A percentile compares a stretch with the other conserved stretches of the same genome.
Evolutionary conservation across 1,139 yeast species (phyloP).

Genomic region (Candida sp.): DNA sequence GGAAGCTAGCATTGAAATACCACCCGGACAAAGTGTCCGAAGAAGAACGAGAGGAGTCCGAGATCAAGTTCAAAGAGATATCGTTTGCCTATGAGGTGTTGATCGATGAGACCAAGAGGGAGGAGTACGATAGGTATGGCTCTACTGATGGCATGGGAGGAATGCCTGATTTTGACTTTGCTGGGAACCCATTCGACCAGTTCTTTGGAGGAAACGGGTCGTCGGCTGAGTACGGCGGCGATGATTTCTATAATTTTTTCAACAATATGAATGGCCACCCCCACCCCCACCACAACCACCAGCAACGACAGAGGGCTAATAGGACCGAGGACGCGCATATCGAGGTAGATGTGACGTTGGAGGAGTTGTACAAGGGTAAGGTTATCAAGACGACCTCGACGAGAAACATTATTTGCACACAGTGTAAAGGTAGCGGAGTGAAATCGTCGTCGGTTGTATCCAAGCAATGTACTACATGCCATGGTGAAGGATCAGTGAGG

Average conservation of each 20-base stretch:
- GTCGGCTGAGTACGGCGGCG: slow-evolving; percentile 51
- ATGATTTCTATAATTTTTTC: slow-evolving; percentile 79
- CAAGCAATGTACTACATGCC: slow-evolving; percentile 66
- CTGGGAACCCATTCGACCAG: slow-evolving; percentile 48
- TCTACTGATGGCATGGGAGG: slow-evolving; percentile 26
- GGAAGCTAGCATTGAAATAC: slow-evolving; percentile 69
- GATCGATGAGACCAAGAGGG: slow-evolving; percentile 62
- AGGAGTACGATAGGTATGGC: slow-evolving; percentile 63
- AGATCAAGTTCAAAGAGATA: slow-evolving; percentile 73
- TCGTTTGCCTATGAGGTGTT: slow-evolving; percentile 79
- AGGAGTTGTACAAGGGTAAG: slow-evolving; percentile 84
- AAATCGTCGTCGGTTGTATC: slow-evolving; percentile 57
- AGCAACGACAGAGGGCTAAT: slow-evolving; percentile 12
- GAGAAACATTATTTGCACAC: slow-evolving; percentile 71
- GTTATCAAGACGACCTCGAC: slow-evolving; percentile 75
- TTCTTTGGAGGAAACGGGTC: slow-evolving; percentile 32
- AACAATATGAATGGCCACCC: slow-evolving; percentile 39
- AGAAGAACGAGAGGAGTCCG: slow-evolving; percentile 68
- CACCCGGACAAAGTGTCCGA: slow-evolving; percentile 87
- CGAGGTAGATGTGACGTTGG: slow-evolving; percentile 67
- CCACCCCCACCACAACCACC: slow-evolving; percentile 5
- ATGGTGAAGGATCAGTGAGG: slow-evolving; percentile 70
- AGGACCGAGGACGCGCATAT: slow-evolving; percentile 71
- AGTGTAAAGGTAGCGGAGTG: slow-evolving; percentile 80
- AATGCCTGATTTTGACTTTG: slow-evolving; percentile 20